Percentiles rank a stretch among this genome's conserved stretches.
Conservation (phyloP, 352 stramenopile genomes). For the Phytopythium mirpurense region DNA sequence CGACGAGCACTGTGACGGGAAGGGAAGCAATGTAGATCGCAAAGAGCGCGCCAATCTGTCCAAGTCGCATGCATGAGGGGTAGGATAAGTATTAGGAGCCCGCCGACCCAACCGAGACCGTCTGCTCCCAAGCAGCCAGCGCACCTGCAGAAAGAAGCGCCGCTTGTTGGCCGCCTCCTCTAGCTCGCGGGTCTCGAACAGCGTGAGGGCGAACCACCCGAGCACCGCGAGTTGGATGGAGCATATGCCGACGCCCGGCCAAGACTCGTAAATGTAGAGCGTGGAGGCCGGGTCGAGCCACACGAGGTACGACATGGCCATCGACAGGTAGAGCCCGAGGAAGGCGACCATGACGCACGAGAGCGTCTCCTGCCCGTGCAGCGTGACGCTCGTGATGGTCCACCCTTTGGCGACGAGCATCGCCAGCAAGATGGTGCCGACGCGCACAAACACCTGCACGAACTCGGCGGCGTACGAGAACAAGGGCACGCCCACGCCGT, state of each 20-base stretch:
- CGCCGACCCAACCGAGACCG: too few species aligned
- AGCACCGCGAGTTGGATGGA: constrained; percentile 51
- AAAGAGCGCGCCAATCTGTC: constrained; percentile 60
- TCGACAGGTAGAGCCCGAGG: constrained; percentile 61
- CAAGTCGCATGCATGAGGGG: constrained; percentile 1
- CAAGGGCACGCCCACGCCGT: constrained; percentile 62
- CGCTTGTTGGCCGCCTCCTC: constrained; percentile 53
- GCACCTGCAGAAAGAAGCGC: constrained; percentile 57
- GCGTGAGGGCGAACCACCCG: constrained; percentile 56
- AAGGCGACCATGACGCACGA: constrained; percentile 58
- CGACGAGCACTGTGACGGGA: constrained; percentile 61
- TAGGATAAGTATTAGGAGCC: too few species aligned
- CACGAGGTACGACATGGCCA: constrained; percentile 81
- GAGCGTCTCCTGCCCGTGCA: constrained; percentile 63
- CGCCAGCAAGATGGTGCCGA: constrained; percentile 62
- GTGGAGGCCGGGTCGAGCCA: constrained; percentile 74
- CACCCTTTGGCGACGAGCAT: constrained; percentile 78
- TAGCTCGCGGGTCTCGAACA: constrained; percentile 60
- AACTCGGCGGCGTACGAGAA: constrained; percentile 71
- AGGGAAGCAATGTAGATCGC: constrained; percentile 66
- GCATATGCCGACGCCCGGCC: constrained; percentile 62
- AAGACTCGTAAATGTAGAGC: constrained; percentile 82
- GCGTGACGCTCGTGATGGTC: constrained; percentile 66
- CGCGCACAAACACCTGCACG: constrained; percentile 58
- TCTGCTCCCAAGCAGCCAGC: too few species aligned